phyloP scores from a whole-genome alignment of 2,329 filamentous ascomycete genomes.

The Phialocephala subalpina region DNA sequence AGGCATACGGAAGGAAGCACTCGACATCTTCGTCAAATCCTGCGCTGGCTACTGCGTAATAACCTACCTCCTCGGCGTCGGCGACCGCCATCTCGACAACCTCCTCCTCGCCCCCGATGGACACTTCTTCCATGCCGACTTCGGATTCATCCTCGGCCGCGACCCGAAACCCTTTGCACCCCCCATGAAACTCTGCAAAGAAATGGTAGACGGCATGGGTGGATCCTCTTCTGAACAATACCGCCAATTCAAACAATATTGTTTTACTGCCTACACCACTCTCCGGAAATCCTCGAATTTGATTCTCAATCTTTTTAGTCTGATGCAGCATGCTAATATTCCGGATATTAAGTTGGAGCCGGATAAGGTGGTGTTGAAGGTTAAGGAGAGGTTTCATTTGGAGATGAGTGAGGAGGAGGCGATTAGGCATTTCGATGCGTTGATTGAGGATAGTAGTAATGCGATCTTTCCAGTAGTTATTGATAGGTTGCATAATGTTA shows the following conservation, averaged over 20 bases:
- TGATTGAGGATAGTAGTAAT: constrained; percentile 91
- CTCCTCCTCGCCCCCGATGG: constrained; percentile 88
- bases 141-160: constrained; percentile 95
- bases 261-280: constrained; percentile 92
- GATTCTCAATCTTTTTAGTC: constrained; percentile 91
- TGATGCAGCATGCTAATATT: constrained; percentile 98
- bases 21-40: constrained; percentile 95
- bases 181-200: constrained; percentile 94
- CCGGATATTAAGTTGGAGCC: constrained; percentile 92
- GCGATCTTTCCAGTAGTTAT: constrained; percentile 93
- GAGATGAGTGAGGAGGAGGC: constrained; percentile 94
- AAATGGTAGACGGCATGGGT: constrained; percentile 99
- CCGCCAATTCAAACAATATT: constrained; percentile 91
- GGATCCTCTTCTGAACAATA: constrained; percentile 84
- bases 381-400: constrained; percentile 92
- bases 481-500: constrained; percentile 91
- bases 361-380: constrained; percentile 93
- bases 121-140: constrained; percentile 98
- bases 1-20: constrained; percentile 87
- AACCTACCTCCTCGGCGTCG: constrained; percentile 95
- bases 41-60: constrained; percentile 99
- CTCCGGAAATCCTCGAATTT: constrained; percentile 89
- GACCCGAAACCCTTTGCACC: constrained; percentile 98
- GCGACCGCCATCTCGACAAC: constrained; percentile 95
- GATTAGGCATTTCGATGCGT: constrained; percentile 82